Base-by-base conservation (phyloP, 108 stramenopile species). In the Seminavis robusta region DNA sequence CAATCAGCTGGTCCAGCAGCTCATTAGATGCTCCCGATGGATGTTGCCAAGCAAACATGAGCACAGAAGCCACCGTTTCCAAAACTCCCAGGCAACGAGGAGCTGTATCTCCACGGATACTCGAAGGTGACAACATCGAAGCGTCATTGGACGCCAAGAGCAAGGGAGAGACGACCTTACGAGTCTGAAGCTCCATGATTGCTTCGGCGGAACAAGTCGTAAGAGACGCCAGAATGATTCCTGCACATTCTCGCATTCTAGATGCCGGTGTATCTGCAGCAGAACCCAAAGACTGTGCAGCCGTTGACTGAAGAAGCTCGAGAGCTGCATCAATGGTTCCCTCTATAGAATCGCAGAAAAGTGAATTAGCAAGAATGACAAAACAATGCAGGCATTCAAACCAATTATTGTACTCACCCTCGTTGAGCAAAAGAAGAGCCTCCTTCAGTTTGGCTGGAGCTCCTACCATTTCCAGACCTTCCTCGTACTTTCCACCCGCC, bases 41-140 rank as follows among this genome's bases (percentile, higher is more conserved):
- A 31, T 79, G 69, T 21, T 71, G 60, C 81, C 88, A 90, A 20
- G 73, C 65, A 43, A 73, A 80, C 52, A 77, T 66, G 36, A 91
- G 61, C 52, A 84, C 40, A 16, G 76, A 39, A 6, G 85, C 59
- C 25, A 75, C 73, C 17, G 81, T 68, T 49, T 88, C 82, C 31
- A 92, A 33, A 64, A 83, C 65, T 28, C 86, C 82, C 10, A 87
- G 52, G 37, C 86, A 79, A 7, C 76, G 67, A 1, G 81, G 75
- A 8, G 85, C 75, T 31, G 74, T 57, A 21, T 92, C 80, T n/a
- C 90, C 90, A 33, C 86, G 58, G 24, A 86, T 45, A 23, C 66
- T 65, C 15, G 82, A 83, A 2, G 80, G 52, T 40, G 71, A 57
- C 7, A 49, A 59, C 68, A 77, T 71, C 19, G 67, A 67, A 4